phyloP scores from a whole-genome alignment of 2,329 filamentous ascomycete species.

The Cordyceps javanica region DNA sequence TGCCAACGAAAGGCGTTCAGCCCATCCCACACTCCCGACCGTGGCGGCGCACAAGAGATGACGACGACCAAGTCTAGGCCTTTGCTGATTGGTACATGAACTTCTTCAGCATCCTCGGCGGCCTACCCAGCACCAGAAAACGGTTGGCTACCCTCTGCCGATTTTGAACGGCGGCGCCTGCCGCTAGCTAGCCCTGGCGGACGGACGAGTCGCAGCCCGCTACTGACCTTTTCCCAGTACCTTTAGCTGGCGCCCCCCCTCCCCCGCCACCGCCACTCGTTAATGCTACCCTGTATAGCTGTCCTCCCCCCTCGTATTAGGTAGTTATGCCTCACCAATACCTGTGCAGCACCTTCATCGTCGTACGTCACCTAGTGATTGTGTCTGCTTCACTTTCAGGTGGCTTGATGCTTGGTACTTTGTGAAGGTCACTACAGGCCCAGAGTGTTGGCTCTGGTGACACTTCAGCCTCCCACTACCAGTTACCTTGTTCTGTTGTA shows the following conservation, averaged over 20 bases:
- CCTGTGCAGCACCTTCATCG: background rate
- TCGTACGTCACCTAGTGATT: background rate
- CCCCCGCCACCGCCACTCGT: background rate
- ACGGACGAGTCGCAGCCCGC: background rate
- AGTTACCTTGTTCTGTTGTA: too few species aligned
- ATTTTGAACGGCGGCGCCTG: background rate
- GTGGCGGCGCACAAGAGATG: too few species aligned
- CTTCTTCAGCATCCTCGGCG: background rate
- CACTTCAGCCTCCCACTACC: too few species aligned
- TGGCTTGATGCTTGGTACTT: background rate
- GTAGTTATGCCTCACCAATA: background rate
- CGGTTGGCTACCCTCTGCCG: background rate
- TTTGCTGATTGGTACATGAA: conserved; percentile 1
- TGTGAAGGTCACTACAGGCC: background rate
- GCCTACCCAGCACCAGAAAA: background rate
- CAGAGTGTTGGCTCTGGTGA: too few species aligned
- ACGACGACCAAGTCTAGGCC: too few species aligned
- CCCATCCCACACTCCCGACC: too few species aligned
- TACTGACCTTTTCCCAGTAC: background rate
- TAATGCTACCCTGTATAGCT: conserved; percentile 1
- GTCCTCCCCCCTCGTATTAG: background rate
- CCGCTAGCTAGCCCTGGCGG: background rate
- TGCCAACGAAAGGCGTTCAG: too few species aligned
- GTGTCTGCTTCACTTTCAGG: background rate
- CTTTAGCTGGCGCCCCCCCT: background rate